phyloP scores from a whole-genome alignment of 306 rosid species.

The Vigna hirtella region DNA sequence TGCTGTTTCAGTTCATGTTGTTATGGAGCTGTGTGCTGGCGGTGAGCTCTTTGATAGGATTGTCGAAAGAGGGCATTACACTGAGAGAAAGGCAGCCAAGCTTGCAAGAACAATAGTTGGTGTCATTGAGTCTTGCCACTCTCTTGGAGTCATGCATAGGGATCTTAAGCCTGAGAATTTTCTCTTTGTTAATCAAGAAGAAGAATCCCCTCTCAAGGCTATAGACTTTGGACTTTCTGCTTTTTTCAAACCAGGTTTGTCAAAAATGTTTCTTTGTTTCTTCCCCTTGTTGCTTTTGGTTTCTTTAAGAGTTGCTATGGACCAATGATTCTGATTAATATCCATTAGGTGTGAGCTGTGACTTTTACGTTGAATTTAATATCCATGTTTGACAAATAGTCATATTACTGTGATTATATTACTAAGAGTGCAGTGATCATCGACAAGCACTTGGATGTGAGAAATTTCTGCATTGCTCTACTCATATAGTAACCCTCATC shows the following conservation, averaged over 20 bases:
- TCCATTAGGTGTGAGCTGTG: background rate
- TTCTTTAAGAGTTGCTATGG: background rate
- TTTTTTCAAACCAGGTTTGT: slow-evolving; percentile 92
- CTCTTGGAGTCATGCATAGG: slow-evolving; percentile 95
- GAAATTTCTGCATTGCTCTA: slow-evolving; percentile 12
- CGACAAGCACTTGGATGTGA: background rate
- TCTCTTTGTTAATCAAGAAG: slow-evolving; percentile 74
- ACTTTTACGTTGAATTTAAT: background rate
- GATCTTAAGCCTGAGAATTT: slow-evolving; percentile 97
- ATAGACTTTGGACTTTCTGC: slow-evolving; percentile 91
- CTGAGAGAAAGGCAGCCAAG: slow-evolving; percentile 82
- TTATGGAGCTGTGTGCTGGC: slow-evolving; percentile 89
- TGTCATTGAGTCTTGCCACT: slow-evolving; percentile 86
- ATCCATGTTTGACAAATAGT: background rate
- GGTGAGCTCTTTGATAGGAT: slow-evolving; percentile 94
- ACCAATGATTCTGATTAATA: background rate
- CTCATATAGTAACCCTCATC: slow-evolving; percentile 29
- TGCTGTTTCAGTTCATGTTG: slow-evolving; percentile 81
- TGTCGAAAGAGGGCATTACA: slow-evolving; percentile 70
- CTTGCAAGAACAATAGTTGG: slow-evolving; percentile 76
- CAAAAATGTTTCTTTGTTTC: background rate
- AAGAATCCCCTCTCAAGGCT: slow-evolving; percentile 84
- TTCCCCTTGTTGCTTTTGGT: background rate
- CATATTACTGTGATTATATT: background rate
- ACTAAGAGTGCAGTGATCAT: background rate